phyloP scores from a whole-genome alignment of 176 grass and related monocot species.

The Luzula sylvatica region DNA sequence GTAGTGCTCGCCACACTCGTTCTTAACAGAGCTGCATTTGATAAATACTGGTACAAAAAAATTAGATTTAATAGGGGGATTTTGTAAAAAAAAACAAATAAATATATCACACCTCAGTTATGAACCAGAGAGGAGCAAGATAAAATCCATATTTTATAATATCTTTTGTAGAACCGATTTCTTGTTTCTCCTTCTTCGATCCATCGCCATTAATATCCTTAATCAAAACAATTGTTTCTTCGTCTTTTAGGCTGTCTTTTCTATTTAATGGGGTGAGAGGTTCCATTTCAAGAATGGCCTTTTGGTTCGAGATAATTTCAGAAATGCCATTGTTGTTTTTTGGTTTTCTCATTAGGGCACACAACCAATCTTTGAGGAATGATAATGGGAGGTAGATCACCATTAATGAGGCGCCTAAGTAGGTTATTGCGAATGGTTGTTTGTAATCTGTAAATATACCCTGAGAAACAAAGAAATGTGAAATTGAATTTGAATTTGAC shows the following conservation, averaged over 20 bases:
- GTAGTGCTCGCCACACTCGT: conserved; percentile 98
- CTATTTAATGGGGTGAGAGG: conserved; percentile 36
- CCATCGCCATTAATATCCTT: conserved; percentile 25
- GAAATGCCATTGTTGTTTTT: conserved; percentile 33
- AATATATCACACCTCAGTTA: conserved; percentile 67
- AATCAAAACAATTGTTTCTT: conserved; percentile 46
- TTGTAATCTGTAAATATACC: conserved; percentile 91
- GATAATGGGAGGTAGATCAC: conserved; percentile 83
- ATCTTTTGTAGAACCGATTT: conserved; percentile 42
- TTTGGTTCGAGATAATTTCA: conserved; percentile 43
- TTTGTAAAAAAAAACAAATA: no score
- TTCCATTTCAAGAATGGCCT: conserved; percentile 76
- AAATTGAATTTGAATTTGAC: conserved; percentile 1
- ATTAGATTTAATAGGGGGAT: background rate
- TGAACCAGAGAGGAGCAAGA: conserved; percentile 96
- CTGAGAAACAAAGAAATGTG: conserved; percentile 27
- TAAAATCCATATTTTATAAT: conserved; percentile 65
- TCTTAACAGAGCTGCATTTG: conserved; percentile 97
- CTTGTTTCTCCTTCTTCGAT: conserved; percentile 32
- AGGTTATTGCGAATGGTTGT: conserved; percentile 87
- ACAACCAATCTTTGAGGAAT: conserved; percentile 72
- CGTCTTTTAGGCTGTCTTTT: conserved; percentile 46
- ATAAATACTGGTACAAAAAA: conserved; percentile 72
- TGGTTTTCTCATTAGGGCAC: conserved; percentile 28
- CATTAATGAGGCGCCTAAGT: conserved; percentile 88